phyloP scores from a whole-genome alignment of 2,329 filamentous ascomycete genomes.

The Cyanodermella asteris region DNA sequence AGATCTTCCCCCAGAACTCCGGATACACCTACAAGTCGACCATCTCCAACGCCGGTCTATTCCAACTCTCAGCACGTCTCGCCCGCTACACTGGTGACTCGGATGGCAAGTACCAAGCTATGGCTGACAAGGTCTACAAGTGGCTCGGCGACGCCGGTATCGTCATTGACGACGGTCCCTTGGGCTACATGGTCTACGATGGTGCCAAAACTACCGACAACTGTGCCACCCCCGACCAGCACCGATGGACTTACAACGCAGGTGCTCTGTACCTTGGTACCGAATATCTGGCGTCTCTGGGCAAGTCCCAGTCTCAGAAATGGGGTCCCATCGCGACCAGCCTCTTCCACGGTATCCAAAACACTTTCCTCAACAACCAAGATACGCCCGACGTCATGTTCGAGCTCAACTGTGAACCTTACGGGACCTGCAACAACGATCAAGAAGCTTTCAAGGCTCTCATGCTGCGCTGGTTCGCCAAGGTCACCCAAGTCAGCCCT shows the following conservation, averaged over 20 bases:
- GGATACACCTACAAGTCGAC: slow-evolving; percentile 30
- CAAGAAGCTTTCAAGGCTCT: slow-evolving; percentile 61
- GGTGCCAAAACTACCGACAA: slow-evolving; percentile 24
- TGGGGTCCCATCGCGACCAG: no score
- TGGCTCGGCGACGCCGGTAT: slow-evolving; percentile 21
- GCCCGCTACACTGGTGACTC: slow-evolving; percentile 18
- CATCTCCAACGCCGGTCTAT: slow-evolving; percentile 30
- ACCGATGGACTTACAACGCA: slow-evolving; percentile 27
- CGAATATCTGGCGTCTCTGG: no score
- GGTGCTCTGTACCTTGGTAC: slow-evolving; percentile 27
- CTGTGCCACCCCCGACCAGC: slow-evolving; percentile 24
- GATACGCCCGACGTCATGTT: slow-evolving; percentile 34
- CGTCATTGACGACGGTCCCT: slow-evolving; percentile 20
- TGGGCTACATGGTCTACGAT: slow-evolving; percentile 24
- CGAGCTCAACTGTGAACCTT: slow-evolving; percentile 45
- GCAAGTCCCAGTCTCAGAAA: no score
- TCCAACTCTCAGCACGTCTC: slow-evolving; percentile 24
- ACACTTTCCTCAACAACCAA: no score
- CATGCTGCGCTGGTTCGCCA: slow-evolving; percentile 42
- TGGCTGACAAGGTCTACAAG: slow-evolving; percentile 16
- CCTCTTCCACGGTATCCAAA: no score
- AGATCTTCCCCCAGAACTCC: slow-evolving; percentile 39
- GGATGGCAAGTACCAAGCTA: slow-evolving; percentile 15
- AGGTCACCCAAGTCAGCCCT: slow-evolving; percentile 32
- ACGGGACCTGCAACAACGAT: slow-evolving; percentile 42